These are phyloP conservation scores for Melanogaster broomeanus DNA, from an alignment of 768 basidiomycete genomes.

Conservation along the genomic window DNA sequence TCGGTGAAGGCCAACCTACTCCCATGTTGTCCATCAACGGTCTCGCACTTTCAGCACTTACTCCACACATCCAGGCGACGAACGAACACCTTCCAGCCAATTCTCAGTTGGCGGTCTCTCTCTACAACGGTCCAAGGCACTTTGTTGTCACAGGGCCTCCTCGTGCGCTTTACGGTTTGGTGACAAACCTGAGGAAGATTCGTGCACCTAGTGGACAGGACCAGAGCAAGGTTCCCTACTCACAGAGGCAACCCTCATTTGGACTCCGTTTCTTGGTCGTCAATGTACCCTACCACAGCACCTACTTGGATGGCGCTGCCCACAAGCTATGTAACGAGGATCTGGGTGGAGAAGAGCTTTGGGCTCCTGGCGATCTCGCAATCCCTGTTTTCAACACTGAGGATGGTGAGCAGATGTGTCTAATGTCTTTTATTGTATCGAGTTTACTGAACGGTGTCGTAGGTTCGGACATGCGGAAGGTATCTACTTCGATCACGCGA, in stretches of 20 bases:
- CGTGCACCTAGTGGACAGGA: constrained; percentile 86
- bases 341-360: constrained; percentile 75
- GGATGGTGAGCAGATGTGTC: constrained; percentile 59
- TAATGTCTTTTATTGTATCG: constrained; percentile 18
- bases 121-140: constrained; percentile 88
- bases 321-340: constrained; percentile 79
- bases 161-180: constrained; percentile 90
- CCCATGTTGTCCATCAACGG: constrained; percentile 95
- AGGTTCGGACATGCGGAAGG: constrained; percentile 84
- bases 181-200: constrained; percentile 86
- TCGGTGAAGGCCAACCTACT: constrained; percentile 88
- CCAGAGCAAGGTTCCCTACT: constrained; percentile 92
- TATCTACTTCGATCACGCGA: constrained; percentile 73
- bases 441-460: constrained; percentile 9
- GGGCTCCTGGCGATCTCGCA: constrained; percentile 64
- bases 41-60: constrained; percentile 70
- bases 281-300: constrained; percentile 94
- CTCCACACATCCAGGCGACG: constrained; percentile 81
- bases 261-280: constrained; percentile 93
- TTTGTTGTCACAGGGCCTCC: constrained; percentile 94
- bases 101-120: constrained; percentile 81
- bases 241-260: constrained; percentile 93
- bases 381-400: constrained; percentile 94
- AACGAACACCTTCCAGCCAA: constrained; percentile 82
- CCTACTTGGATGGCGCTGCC: constrained; percentile 73